phyloP scores from a whole-genome alignment of 2,329 filamentous ascomycete genomes.

The Acrodontium crateriforme region DNA sequence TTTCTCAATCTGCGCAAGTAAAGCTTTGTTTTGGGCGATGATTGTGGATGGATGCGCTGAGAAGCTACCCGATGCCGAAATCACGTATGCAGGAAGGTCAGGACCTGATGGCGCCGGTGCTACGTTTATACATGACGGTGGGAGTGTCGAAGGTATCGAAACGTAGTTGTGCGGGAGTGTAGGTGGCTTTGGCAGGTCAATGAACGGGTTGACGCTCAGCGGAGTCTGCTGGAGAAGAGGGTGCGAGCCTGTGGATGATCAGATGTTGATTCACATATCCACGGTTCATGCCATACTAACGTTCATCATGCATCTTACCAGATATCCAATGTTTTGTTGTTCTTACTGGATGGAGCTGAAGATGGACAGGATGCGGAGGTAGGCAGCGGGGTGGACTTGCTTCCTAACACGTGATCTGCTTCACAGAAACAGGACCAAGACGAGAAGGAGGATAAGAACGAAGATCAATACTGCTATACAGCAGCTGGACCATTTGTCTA shows the following conservation, averaged over 20 bases:
- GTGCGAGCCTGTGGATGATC: constrained; percentile 44
- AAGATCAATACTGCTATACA: constrained; percentile 83
- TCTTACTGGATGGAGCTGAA: no score
- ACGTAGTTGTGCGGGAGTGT: constrained; percentile 95
- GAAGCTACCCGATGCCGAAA: constrained; percentile 58
- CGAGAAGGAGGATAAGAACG: constrained; percentile 71
- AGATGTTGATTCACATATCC: neutral
- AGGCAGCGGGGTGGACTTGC: no score
- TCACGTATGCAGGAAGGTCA: constrained; percentile 52
- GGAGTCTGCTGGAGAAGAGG: constrained; percentile 84
- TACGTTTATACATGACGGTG: constrained; percentile 50
- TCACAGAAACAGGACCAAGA: constrained; percentile 58
- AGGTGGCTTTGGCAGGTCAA: constrained; percentile 75
- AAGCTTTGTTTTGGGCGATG: constrained; percentile 61
- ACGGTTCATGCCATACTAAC: constrained; percentile 7
- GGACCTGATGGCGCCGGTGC: constrained; percentile 21
- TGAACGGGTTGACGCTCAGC: constrained; percentile 85
- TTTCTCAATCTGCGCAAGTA: constrained; percentile 61
- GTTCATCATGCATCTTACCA: constrained; percentile 20
- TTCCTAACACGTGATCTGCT: constrained; percentile 3
- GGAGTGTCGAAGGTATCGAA: constrained; percentile 72
- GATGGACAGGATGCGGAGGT: no score
- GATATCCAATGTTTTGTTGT: neutral
- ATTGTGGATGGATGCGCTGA: constrained; percentile 81
- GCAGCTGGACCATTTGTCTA: constrained; percentile 65